These are phyloP conservation scores for Parascedosporium putredinis DNA, from an alignment of 2,329 filamentous ascomycete genomes.

Conservation along the genomic window DNA sequence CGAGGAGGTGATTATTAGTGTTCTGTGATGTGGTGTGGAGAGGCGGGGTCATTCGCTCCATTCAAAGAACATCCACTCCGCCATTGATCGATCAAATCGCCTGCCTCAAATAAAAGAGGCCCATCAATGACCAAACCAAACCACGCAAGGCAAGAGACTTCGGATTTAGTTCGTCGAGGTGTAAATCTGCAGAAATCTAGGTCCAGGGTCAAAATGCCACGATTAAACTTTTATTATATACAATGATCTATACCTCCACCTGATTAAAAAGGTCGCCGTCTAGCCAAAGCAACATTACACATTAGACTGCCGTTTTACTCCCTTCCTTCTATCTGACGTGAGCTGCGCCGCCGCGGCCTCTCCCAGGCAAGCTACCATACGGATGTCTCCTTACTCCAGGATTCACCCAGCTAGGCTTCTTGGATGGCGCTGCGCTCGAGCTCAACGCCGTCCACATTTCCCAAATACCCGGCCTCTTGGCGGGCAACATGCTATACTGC, in stretches of 20 bases:
- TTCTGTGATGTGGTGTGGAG: too few relatives aligned
- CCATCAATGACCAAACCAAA: too few relatives aligned
- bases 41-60: too few relatives aligned
- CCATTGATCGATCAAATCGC: too few relatives aligned
- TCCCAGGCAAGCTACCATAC: background rate
- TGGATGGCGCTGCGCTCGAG: conserved; percentile 31
- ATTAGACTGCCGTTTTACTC: background rate
- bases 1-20: too few relatives aligned
- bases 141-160: too few relatives aligned
- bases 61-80: too few relatives aligned
- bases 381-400: conserved; percentile 12
- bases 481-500: conserved; percentile 96
- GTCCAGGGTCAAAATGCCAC: too few relatives aligned
- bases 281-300: background rate
- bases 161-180: too few relatives aligned
- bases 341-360: background rate
- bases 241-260: background rate
- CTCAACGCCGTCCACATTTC: conserved; percentile 77
- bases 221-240: background rate
- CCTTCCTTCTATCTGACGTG: background rate
- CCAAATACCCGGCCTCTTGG: conserved; percentile 63
- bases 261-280: background rate
- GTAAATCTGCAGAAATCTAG: too few relatives aligned
- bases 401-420: conserved; percentile 15
- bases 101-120: too few relatives aligned